A percentile compares a stretch with the other conserved stretches of the same genome.
phyloP scores from a whole-genome alignment of 106 monocot species.

The Allium fistulosum region DNA sequence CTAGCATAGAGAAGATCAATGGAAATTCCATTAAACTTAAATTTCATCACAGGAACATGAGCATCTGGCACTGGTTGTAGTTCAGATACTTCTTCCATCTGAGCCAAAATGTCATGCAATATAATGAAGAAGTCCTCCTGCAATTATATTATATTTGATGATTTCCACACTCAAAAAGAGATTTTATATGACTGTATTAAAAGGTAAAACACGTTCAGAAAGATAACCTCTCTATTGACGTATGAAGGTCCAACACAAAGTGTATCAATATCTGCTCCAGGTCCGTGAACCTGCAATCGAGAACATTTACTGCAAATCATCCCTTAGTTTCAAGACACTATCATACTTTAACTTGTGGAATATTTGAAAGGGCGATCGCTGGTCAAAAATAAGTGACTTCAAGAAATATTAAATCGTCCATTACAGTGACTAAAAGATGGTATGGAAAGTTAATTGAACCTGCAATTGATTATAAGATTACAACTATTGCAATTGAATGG shows the following conservation, averaged over 20 bases:
- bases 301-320: too few species aligned
- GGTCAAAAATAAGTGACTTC: too few species aligned
- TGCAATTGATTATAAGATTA: too few species aligned
- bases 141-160: conserved; percentile 3
- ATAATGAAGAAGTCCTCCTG: conserved; percentile 94
- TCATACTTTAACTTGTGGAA: too few species aligned
- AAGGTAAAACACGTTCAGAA: neutral
- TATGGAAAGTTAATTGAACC: too few species aligned
- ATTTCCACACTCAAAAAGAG: neutral
- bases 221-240: conserved; percentile 88
- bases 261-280: conserved; percentile 87
- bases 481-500: too few species aligned
- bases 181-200: neutral
- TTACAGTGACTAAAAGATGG: too few species aligned
- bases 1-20: conserved; percentile 99
- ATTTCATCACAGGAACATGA: conserved; percentile 97
- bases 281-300: conserved; percentile 77
- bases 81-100: conserved; percentile 81
- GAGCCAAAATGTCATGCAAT: conserved; percentile 76
- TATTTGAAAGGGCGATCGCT: too few species aligned
- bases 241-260: conserved; percentile 97
- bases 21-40: conserved; percentile 88
- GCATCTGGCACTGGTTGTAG: conserved; percentile 94
- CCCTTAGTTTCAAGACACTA: too few species aligned
- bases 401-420: too few species aligned